A percentile compares a stretch with the other conserved stretches of the same genome.
These are phyloP conservation scores for Penicillium sp. DNA, from an alignment of 2,329 filamentous ascomycete species.

Conservation along the genomic window DNA sequence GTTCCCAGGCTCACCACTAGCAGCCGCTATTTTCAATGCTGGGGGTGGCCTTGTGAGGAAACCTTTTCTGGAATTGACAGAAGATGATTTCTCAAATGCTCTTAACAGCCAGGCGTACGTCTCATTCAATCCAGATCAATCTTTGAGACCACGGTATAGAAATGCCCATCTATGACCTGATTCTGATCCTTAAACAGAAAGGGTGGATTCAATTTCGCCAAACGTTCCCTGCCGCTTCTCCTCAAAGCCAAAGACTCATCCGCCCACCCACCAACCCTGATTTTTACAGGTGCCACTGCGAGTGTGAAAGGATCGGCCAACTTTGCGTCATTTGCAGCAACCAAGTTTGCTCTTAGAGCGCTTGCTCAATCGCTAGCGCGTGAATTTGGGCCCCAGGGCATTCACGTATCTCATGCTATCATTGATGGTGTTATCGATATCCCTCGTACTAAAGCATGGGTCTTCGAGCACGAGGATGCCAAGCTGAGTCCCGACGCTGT, in stretches of 20 bases:
- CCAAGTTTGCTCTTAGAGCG: constrained; percentile 77
- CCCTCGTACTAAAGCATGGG: constrained; percentile 64
- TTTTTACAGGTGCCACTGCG: constrained; percentile 86
- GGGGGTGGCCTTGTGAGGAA: constrained; percentile 59
- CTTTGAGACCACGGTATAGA: background rate
- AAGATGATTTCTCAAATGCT: constrained; percentile 56
- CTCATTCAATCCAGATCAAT: background rate
- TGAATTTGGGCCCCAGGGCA: constrained; percentile 80
- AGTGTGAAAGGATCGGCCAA: constrained; percentile 70
- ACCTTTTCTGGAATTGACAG: constrained; percentile 61
- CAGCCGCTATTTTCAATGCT: constrained; percentile 63
- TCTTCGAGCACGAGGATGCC: constrained; percentile 58
- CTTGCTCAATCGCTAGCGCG: constrained; percentile 73
- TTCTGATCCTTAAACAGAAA: constrained; percentile 26
- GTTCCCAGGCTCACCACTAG: constrained; percentile 47
- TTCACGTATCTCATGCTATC: constrained; percentile 80
- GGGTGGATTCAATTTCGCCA: constrained; percentile 75
- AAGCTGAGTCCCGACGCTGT: constrained; percentile 76
- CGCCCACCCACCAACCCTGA: constrained; percentile 70
- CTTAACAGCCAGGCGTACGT: constrained; percentile 53
- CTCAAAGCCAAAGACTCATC: constrained; percentile 55
- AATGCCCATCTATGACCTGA: background rate
- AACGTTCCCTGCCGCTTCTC: constrained; percentile 69
- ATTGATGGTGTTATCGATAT: constrained; percentile 87
- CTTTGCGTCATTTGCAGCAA: constrained; percentile 71